These are phyloP conservation scores for Trichophyton simii DNA, from an alignment of 2,329 filamentous ascomycete species.

Conservation along the genomic window DNA sequence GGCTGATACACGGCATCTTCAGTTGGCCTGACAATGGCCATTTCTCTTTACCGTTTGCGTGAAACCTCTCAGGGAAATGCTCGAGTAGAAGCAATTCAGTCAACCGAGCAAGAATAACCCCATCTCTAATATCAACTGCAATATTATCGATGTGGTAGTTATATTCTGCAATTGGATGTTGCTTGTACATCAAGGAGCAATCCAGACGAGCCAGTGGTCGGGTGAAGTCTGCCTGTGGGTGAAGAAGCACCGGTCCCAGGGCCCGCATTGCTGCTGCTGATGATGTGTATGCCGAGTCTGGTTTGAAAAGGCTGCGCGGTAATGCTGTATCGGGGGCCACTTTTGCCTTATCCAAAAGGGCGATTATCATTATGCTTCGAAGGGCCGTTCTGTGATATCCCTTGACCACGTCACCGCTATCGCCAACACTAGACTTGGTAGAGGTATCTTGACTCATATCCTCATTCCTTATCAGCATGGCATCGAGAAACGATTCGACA, in stretches of 20 bases:
- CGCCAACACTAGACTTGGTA: conserved; percentile 9
- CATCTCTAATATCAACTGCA: conserved; percentile 50
- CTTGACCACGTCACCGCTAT: conserved; percentile 23
- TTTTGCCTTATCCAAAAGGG: conserved; percentile 46
- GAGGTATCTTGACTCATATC: conserved; percentile 30
- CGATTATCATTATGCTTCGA: conserved; percentile 48
- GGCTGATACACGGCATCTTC: conserved; percentile 44
- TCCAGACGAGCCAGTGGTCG: conserved; percentile 45
- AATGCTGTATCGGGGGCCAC: conserved; percentile 20
- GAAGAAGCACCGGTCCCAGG: conserved; percentile 42
- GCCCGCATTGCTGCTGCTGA: conserved; percentile 42
- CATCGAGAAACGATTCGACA: conserved; percentile 43
- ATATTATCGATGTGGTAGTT: conserved; percentile 47
- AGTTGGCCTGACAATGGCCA: conserved; percentile 45
- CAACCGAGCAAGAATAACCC: conserved; percentile 46
- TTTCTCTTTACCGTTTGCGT: conserved; percentile 21
- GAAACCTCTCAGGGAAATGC: conserved; percentile 21
- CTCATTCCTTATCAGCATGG: conserved; percentile 47
- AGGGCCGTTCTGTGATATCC: conserved; percentile 45
- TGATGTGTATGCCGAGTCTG: conserved; percentile 43
- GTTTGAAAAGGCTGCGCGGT: conserved; percentile 39
- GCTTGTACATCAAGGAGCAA: conserved; percentile 43
- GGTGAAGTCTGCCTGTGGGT: conserved; percentile 46
- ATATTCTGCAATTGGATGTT: conserved; percentile 48
- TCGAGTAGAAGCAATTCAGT: conserved; percentile 46